Base-by-base conservation (phyloP, 371 early-diverging fungal species). In the Blakeslea trispora region DNA sequence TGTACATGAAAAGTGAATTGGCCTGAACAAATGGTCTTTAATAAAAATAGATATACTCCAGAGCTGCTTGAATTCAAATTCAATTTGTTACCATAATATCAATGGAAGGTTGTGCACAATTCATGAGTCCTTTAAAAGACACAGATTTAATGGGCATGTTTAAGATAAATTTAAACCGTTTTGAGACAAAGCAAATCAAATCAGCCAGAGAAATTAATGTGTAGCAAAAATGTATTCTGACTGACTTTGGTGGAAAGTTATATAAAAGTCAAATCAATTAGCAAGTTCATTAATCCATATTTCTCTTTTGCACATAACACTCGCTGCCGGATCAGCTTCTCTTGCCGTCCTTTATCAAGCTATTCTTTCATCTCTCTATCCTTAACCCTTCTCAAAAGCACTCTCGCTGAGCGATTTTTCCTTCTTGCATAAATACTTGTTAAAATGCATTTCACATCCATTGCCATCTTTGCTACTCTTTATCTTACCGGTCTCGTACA, bases 401-500 rank as follows among this genome's bases (percentile, higher is more conserved):
- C 18, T 3, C 19, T 23, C 21, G 13, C 10, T 19, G 23, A 23
- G 23, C 13, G 13, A 45, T 13, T 43, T 43, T 18, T 4, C 19
- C 9, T 45, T 45, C 21, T 45, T 7, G 14, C 10, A 47, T 45
- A 50, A 50, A 35, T 22, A 22, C 35, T 6, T 23, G 13, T 32
- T 4, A 62, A 45, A 8, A 68, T 59, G 60, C 63, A 46, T 37
- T 53, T 65, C 17, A 49, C 50, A 19, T 50, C 52, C 32, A 22
- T 65, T 21, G 32, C 63, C 19, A 40, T 55, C 17, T 31, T 67
- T 28, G 24, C 44, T 50, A 52, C 53, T 28, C 43, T 56, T 50
- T 21, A 61, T 32, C 47, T 69, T 44, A 52, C 59, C 41, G 54
- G 60, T 31, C 50, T 62, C 37, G 53, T 59, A 19, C 65, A 70